Conservation (phyloP, 805 yeast genomes). For the Ogataea methanolica region DNA sequence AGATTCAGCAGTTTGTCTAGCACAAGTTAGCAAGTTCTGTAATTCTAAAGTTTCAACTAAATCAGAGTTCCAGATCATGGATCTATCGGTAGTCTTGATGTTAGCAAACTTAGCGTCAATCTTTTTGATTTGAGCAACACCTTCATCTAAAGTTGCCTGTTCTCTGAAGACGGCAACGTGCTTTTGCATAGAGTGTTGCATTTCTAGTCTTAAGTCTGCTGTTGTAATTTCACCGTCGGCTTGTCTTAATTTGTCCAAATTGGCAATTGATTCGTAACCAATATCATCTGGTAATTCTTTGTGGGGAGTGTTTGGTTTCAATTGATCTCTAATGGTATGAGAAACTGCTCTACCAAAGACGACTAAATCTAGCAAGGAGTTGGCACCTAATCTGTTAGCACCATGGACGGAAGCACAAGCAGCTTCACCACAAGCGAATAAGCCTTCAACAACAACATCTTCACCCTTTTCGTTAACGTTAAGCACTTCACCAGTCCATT, state of each 20-base stretch:
- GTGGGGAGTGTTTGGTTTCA: constrained; percentile 86
- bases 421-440: constrained; percentile 97
- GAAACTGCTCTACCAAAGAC: constrained; percentile 99
- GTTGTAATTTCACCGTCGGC: constrained; percentile 81
- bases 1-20: constrained; percentile 88
- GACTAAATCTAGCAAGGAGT: constrained; percentile 92
- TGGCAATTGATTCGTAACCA: constrained; percentile 86
- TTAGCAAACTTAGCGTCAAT: constrained; percentile 73
- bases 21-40: constrained; percentile 95
- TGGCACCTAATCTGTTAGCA: constrained; percentile 98
- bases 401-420: constrained; percentile 99
- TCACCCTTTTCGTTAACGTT: constrained; percentile 81
- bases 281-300: constrained; percentile 77
- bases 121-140: constrained; percentile 72
- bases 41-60: constrained; percentile 93
- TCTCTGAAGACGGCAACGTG: constrained; percentile 97
- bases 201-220: constrained; percentile 81
- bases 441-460: constrained; percentile 88
- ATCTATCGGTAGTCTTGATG: constrained; percentile 87
- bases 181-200: constrained; percentile 95
- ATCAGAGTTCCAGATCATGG: constrained; percentile 99
- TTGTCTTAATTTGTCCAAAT: constrained; percentile 82
- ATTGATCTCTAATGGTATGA: constrained; percentile 78
- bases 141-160: constrained; percentile 85
- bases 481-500: constrained; percentile 92